phyloP scores from a whole-genome alignment of 176 grass and related monocot genomes.

The Oryza coarctata region DNA sequence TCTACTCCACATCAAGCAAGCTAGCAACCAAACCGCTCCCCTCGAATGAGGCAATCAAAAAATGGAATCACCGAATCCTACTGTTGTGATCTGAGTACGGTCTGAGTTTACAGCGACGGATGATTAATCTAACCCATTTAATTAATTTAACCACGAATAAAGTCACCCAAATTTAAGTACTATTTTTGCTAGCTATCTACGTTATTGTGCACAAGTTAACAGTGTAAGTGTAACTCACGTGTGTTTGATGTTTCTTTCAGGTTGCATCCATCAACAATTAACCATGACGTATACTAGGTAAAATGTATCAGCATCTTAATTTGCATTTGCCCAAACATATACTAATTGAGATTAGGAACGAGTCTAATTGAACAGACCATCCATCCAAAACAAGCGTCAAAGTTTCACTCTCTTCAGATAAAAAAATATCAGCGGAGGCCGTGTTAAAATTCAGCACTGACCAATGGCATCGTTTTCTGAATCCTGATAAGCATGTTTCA shows the following conservation, averaged over 20 bases:
- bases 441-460: background rate
- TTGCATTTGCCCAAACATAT: background rate
- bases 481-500: background rate
- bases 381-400: background rate
- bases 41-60: background rate
- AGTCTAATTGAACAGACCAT: background rate
- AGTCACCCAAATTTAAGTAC: background rate
- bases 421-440: background rate
- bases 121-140: background rate
- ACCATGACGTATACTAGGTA: background rate
- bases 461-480: background rate
- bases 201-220: too few relatives aligned
- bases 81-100: background rate
- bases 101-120: constrained; percentile 14
- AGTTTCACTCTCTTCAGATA: background rate
- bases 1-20: background rate
- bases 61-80: constrained; percentile 16
- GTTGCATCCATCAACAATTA: background rate
- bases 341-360: background rate
- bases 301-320: background rate
- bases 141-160: background rate
- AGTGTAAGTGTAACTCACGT: background rate
- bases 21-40: constrained; percentile 29
- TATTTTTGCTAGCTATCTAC: background rate
- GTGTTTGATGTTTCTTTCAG: background rate